phyloP scores from a whole-genome alignment of 176 grass and related monocot genomes.

The Musa itinerans region DNA sequence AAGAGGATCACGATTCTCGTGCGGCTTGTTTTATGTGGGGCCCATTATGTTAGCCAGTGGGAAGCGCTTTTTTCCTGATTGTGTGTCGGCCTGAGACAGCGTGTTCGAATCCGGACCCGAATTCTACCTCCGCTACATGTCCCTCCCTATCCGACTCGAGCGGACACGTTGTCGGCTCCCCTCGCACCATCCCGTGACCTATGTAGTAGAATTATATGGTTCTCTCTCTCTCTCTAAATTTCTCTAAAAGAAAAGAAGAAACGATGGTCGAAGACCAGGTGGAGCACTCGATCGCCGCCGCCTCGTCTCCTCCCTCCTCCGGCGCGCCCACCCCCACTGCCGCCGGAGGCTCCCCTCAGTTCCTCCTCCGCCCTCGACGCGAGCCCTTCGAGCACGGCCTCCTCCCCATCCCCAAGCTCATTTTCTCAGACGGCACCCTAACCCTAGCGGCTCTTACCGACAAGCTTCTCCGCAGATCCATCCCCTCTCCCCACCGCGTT shows the following conservation, averaged over 20 bases:
- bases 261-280: constrained; percentile 10
- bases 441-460: constrained; percentile 14
- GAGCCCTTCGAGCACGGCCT: constrained; percentile 29
- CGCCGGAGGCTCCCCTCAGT: not conserved
- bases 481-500: constrained; percentile 1
- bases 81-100: too few relatives aligned
- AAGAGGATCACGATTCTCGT: too few relatives aligned
- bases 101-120: too few relatives aligned
- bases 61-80: too few relatives aligned
- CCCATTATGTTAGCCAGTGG: too few relatives aligned
- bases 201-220: not conserved
- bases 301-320: not conserved
- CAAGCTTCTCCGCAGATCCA: constrained; percentile 16
- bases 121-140: too few relatives aligned
- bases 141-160: too few relatives aligned
- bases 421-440: constrained; percentile 31
- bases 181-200: not conserved
- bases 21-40: too few relatives aligned
- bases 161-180: too few relatives aligned
- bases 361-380: constrained; percentile 19
- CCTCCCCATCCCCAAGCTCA: constrained; percentile 26
- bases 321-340: not conserved
- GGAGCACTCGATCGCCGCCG: not conserved
- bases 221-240: not conserved
- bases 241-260: not conserved